These are phyloP conservation scores for Hypomontagnella submonticulosa DNA, from an alignment of 495 filamentous ascomycete genomes.

Conservation along the genomic window DNA sequence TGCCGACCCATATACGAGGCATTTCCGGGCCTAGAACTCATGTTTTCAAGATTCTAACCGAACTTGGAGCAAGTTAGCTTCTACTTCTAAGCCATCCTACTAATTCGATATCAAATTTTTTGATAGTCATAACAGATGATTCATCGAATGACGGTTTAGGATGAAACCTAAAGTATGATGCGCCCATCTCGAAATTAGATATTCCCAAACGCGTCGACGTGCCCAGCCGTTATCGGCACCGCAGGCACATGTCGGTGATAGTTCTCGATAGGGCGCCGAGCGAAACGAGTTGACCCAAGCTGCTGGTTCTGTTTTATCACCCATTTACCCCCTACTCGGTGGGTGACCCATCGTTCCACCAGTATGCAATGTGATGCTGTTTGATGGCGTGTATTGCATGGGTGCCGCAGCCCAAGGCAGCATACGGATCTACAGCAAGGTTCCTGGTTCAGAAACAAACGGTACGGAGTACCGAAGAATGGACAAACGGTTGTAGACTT, in stretches of 20 bases:
- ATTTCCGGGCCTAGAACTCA: conserved; percentile 3
- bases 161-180: neutral
- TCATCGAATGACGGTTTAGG: neutral
- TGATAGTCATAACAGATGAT: neutral
- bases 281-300: conserved; percentile 12
- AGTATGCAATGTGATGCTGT: conserved; percentile 26
- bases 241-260: neutral
- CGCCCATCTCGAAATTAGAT: neutral
- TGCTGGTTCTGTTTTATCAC: conserved; percentile 21
- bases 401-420: conserved; percentile 8
- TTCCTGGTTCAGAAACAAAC: neutral
- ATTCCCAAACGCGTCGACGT: neutral
- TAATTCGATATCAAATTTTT: conserved; percentile 1
- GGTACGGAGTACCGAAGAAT: neutral
- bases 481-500: neutral
- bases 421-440: conserved; percentile 16
- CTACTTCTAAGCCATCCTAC: conserved; percentile 2
- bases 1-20: neutral
- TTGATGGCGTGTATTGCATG: conserved; percentile 6
- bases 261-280: conserved; percentile 6
- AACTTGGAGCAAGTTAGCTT: neutral
- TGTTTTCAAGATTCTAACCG: conserved; percentile 2
- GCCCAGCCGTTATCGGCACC: neutral
- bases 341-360: conserved; percentile 1
- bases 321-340: conserved; percentile 13